Base-by-base conservation (phyloP, 805 yeast species). In the Isabelozyma heimii region DNA sequence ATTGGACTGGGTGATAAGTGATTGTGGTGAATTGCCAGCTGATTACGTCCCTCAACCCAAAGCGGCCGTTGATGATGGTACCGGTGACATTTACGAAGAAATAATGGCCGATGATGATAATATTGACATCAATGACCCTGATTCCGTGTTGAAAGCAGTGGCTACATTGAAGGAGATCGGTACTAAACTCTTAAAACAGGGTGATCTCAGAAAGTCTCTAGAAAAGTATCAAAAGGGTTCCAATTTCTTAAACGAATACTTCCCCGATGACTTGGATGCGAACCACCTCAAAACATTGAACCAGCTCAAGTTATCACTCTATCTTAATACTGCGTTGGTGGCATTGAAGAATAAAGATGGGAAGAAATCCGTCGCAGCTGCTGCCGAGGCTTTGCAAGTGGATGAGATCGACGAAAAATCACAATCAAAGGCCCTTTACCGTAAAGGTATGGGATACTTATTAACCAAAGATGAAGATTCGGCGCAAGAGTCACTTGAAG, bases 71-170 rank as follows among this genome's bases (percentile, higher is more conserved):
- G 85, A 81, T 48, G 97, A 90, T 61, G 91, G 89, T 16, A 86
- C 89, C 17, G 97, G 97, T 43, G 97, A 91, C 66, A 69, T 76
- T 35, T 90, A 83, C 65, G 97, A 89, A 58, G 91, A 84, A 42
- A 74, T 76, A 20, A 74, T 91, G 47, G 86, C 80, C 30, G 96
- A 88, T 62, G 94, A 91, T 65, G 81, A 81, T 48, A 73, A 72
- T 43, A 79, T 89, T 44, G 85, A 87, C 60, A 54, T 77, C 26
- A 73, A 76, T 15, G 69, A 80, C 27, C 83, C 89, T n/a, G 82
- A 79, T 41, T 72, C 84, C 8, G 96, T 89, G 4, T 73, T 87
- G 53, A 72, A 73, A 33, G 94, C 90, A 2, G 82, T 85, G 35
- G 74, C 73, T 39, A 67, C 73, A 28, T 78, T 91, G 57, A 91